Percentiles rank a stretch among this genome's conserved stretches.
These are phyloP conservation scores for Pichia nakasei DNA, from an alignment of 805 yeast species.

Conservation along the genomic window DNA sequence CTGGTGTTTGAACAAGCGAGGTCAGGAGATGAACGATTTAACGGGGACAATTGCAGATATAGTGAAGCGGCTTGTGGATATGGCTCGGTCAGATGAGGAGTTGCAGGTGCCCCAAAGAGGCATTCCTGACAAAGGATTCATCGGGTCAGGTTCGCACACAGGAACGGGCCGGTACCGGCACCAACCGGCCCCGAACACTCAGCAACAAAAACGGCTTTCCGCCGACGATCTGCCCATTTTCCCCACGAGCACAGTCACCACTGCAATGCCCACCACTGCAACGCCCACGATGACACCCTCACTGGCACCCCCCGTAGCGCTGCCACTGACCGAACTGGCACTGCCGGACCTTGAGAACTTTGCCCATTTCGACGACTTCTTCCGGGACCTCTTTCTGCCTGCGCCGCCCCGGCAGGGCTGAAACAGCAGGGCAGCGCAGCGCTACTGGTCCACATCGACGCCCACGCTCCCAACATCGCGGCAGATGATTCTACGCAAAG, in stretches of 20 bases:
- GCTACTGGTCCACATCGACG: too few species aligned
- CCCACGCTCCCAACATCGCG: too few species aligned
- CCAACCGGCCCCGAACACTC: conserved; percentile 9
- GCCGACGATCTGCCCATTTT: conserved; percentile 14
- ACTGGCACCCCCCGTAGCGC: too few species aligned
- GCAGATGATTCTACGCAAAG: too few species aligned
- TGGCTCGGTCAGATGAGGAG: conserved; percentile 26
- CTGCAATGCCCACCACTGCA: too few species aligned
- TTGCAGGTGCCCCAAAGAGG: not conserved
- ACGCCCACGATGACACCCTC: too few species aligned
- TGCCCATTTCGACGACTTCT: conserved; percentile 48
- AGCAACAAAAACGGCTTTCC: conserved; percentile 18
- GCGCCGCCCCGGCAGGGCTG: too few species aligned
- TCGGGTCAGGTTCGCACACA: conserved; percentile 12
- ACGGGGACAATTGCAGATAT: conserved; percentile 52
- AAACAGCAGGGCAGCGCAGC: too few species aligned
- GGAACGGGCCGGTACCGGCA: conserved; percentile 5
- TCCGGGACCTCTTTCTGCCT: conserved; percentile 31
- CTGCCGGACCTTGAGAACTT: conserved; percentile 42
- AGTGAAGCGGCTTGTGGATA: conserved; percentile 41
- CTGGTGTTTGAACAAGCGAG: conserved; percentile 51
- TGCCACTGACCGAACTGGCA: too few species aligned
- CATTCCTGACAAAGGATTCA: conserved; percentile 9
- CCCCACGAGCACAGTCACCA: not conserved
- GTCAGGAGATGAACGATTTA: conserved; percentile 49